phyloP scores from a whole-genome alignment of 1,284 basidiomycete genomes.

The Pyrrhoderma lamaoense region DNA sequence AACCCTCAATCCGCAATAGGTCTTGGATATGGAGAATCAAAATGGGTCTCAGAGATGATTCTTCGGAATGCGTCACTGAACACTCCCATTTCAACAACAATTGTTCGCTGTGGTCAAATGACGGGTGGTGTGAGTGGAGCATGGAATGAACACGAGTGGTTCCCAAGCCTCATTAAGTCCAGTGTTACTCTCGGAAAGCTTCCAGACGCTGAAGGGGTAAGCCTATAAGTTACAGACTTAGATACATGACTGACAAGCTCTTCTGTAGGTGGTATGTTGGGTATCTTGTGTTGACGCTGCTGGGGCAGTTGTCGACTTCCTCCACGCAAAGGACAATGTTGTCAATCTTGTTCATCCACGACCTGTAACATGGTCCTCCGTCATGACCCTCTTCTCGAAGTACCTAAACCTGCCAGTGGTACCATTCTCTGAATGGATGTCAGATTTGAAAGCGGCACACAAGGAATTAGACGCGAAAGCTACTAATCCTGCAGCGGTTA shows the following conservation, averaged over 20 bases:
- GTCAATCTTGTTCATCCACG: slow-evolving; percentile 26
- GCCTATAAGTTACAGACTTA: not conserved
- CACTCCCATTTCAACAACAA: slow-evolving; percentile 20
- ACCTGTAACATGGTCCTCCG: slow-evolving; percentile 1
- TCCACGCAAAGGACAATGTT: not conserved
- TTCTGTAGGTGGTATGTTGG: not conserved
- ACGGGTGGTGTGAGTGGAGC: slow-evolving; percentile 2
- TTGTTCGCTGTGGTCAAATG: slow-evolving; percentile 17
- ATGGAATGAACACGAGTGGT: slow-evolving; percentile 17
- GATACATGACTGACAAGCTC: not conserved
- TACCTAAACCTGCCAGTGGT: slow-evolving; percentile 8
- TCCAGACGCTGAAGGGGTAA: slow-evolving; percentile 21
- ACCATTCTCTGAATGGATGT: slow-evolving; percentile 8
- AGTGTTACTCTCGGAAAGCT: slow-evolving; percentile 11
- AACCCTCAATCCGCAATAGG: slow-evolving; percentile 10
- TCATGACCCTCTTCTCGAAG: slow-evolving; percentile 6
- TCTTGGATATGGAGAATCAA: slow-evolving; percentile 51
- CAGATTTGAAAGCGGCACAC: not conserved
- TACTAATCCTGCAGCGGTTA: not conserved
- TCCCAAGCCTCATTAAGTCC: slow-evolving; percentile 17
- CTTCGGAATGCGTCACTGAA: slow-evolving; percentile 19
- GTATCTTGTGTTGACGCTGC: not conserved
- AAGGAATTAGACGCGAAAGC: not conserved
- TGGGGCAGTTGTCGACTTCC: slow-evolving; percentile 19
- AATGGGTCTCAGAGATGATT: slow-evolving; percentile 41